Evolutionary conservation across 192 early-diverging fungal genomes (phyloP).

Genomic region (Mortierella claussenii): DNA sequence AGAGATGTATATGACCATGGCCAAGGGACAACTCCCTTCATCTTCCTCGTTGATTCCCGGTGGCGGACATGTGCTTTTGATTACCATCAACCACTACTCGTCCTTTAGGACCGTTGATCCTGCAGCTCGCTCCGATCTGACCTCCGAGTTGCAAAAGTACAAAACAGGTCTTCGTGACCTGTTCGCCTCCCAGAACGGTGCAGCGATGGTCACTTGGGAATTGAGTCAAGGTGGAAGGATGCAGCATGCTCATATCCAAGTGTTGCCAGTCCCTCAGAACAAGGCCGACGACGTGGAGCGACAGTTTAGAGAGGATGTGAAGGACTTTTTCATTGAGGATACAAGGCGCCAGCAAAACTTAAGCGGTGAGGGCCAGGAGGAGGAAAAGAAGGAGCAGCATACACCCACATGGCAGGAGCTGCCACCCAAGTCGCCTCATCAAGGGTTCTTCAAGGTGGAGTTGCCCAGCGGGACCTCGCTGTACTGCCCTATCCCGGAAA

Average conservation of each 20-base stretch:
- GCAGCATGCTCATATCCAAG: constrained; percentile 79
- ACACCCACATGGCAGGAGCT: constrained; percentile 19
- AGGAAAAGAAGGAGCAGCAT: constrained; percentile 1
- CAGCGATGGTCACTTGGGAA: constrained; percentile 81
- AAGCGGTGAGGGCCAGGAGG: not conserved
- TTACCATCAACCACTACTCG: constrained; percentile 63
- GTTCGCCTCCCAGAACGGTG: constrained; percentile 66
- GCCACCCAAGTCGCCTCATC: not conserved
- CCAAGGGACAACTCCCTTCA: constrained; percentile 86
- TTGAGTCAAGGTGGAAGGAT: constrained; percentile 66
- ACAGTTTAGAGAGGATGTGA: constrained; percentile 23
- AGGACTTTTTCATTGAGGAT: constrained; percentile 12
- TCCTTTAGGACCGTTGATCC: constrained; percentile 56
- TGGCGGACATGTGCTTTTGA: constrained; percentile 84
- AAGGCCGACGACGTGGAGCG: constrained; percentile 36
- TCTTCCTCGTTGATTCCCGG: constrained; percentile 67
- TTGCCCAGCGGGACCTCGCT: constrained; percentile 59
- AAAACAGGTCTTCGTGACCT: constrained; percentile 62
- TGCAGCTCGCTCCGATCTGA: constrained; percentile 49
- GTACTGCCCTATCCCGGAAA: constrained; percentile 54
- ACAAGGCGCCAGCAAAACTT: not conserved
- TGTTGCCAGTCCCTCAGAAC: constrained; percentile 67
- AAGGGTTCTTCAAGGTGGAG: constrained; percentile 66
- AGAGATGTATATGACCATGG: constrained; percentile 85
- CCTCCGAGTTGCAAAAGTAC: constrained; percentile 66